Evolutionary conservation across 768 basidiomycete genomes (phyloP).

Genomic region (Amanita subjunquillea): DNA sequence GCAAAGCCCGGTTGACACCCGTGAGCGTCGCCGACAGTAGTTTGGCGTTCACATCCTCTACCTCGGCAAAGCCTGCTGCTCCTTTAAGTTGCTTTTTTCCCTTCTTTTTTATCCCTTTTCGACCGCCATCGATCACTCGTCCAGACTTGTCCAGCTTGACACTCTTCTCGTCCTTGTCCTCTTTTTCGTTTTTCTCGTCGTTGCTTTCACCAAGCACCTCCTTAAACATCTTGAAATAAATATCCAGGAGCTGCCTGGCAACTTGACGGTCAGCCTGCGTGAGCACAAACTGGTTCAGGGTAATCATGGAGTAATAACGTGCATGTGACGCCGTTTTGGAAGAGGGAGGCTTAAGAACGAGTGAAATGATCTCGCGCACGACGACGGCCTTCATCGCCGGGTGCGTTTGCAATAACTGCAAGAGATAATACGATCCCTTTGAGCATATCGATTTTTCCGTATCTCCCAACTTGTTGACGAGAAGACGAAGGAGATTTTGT

Average conservation of each 20-base stretch:
- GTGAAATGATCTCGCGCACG: constrained; percentile 74
- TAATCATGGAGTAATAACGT: constrained; percentile 87
- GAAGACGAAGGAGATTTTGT: constrained; percentile 84
- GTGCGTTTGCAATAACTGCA: constrained; percentile 83
- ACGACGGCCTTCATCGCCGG: constrained; percentile 89
- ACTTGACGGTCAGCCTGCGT: constrained; percentile 59
- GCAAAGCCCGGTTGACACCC: constrained; percentile 90
- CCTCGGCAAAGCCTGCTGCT: constrained; percentile 60
- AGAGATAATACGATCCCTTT: constrained; percentile 80
- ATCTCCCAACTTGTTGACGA: constrained; percentile 95
- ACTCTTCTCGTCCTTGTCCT: constrained; percentile 22
- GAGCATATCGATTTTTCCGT: constrained; percentile 81
- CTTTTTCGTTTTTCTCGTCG: constrained; percentile 15
- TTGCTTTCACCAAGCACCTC: constrained; percentile 67
- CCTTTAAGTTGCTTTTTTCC: constrained; percentile 37
- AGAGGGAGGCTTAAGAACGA: constrained; percentile 50
- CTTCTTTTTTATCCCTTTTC: constrained; percentile 22
- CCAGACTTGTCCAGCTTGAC: constrained; percentile 22
- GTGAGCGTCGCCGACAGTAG: constrained; percentile 86
- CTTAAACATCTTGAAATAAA: constrained; percentile 93
- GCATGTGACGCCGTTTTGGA: constrained; percentile 35
- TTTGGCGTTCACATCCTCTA: constrained; percentile 73
- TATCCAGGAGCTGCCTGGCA: constrained; percentile 68
- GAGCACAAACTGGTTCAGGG: constrained; percentile 88
- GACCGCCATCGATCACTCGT: constrained; percentile 18